These are phyloP conservation scores for Apostasia ramifera DNA, from an alignment of 106 monocot species.

Conservation along the genomic window DNA sequence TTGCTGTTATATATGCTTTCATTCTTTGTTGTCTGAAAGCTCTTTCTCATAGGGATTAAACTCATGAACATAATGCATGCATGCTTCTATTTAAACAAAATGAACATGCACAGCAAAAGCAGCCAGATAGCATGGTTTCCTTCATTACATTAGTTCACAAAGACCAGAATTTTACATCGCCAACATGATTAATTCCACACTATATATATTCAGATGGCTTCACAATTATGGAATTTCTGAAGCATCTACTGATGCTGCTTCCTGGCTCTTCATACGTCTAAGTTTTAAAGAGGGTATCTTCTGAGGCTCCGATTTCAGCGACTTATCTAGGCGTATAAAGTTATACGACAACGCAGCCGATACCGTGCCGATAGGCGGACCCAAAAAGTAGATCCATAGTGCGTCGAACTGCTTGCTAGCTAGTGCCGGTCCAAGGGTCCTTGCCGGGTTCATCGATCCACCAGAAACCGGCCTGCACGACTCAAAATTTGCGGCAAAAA, in stretches of 20 bases:
- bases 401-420: conserved; percentile 39
- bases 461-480: conserved; percentile 69
- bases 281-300: conserved; percentile 44
- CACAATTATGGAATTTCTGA: no score
- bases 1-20: no score
- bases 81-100: no score
- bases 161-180: no score
- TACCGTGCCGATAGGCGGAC: conserved; percentile 46
- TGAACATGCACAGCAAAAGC: no score
- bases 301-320: background rate
- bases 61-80: no score
- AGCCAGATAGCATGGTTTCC: no score
- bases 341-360: conserved; percentile 43
- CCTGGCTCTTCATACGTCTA: conserved; percentile 32
- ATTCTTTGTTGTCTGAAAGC: no score
- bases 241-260: background rate
- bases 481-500: background rate
- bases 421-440: conserved; percentile 60
- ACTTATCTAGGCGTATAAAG: conserved; percentile 25
- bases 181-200: no score
- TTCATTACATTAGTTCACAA: no score
- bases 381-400: conserved; percentile 63
- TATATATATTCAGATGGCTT: no score
- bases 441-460: conserved; percentile 81
- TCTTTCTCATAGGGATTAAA: no score